These are phyloP conservation scores for Cladochytrium replicatum DNA, from an alignment of 192 early-diverging fungal species.

Conservation along the genomic window DNA sequence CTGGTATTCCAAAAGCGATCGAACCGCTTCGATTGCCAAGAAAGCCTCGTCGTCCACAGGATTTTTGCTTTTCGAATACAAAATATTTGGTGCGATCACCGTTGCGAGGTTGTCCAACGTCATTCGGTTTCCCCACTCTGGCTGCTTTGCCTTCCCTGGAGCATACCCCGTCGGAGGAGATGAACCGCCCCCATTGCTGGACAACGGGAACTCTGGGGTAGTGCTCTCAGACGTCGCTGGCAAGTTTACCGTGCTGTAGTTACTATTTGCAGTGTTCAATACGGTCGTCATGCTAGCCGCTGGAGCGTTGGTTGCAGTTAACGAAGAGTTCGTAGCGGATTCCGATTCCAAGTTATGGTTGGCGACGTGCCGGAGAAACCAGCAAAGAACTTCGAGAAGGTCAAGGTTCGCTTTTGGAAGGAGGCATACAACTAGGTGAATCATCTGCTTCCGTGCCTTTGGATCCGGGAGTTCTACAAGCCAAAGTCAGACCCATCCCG, in stretches of 20 bases:
- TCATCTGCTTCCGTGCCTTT: slow-evolving; percentile 42
- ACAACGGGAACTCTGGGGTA: too few relatives aligned
- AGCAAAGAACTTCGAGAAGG: slow-evolving; percentile 79
- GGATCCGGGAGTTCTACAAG: slow-evolving; percentile 10
- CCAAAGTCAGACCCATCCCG: neutral
- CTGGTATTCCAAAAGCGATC: slow-evolving; percentile 32
- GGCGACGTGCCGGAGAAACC: slow-evolving; percentile 79
- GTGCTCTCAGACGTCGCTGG: too few relatives aligned
- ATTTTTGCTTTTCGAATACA: slow-evolving; percentile 77
- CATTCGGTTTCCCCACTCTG: slow-evolving; percentile 73
- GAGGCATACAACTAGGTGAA: slow-evolving; percentile 75
- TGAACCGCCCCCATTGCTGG: too few relatives aligned
- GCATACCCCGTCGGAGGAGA: too few relatives aligned
- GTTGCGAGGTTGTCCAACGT: slow-evolving; percentile 84
- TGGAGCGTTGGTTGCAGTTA: neutral
- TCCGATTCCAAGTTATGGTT: slow-evolving; percentile 10
- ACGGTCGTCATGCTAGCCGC: too few relatives aligned
- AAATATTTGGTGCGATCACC: slow-evolving; percentile 88
- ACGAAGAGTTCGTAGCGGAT: neutral
- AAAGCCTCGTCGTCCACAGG: slow-evolving; percentile 46
- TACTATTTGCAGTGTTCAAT: too few relatives aligned
- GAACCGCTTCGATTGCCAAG: slow-evolving; percentile 27
- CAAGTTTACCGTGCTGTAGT: too few relatives aligned
- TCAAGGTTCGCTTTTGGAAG: slow-evolving; percentile 88
- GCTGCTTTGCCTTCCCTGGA: too few relatives aligned